Evolutionary conservation across 2,329 filamentous ascomycete genomes (phyloP).

Genomic region (Periconia digitata): DNA sequence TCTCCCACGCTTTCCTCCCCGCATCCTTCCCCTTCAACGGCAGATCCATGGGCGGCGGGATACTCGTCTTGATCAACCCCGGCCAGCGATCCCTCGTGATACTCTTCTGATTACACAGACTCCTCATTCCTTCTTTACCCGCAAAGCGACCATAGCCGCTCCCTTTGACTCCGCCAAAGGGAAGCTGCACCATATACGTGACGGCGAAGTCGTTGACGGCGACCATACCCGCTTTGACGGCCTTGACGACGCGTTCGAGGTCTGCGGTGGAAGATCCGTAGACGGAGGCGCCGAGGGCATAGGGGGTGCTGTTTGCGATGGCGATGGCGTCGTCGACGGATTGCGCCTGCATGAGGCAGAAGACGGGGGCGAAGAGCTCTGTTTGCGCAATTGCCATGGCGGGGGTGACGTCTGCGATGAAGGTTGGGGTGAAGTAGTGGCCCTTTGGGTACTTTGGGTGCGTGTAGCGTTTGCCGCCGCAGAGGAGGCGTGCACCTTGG

Average conservation of each 20-base stretch:
- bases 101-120: constrained; percentile 84
- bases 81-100: constrained; percentile 76
- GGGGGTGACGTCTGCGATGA: constrained; percentile 85
- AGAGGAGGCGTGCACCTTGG: constrained; percentile 77
- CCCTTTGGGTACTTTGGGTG: constrained; percentile 76
- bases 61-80: constrained; percentile 64
- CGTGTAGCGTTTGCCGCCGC: constrained; percentile 70
- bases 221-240: constrained; percentile 84
- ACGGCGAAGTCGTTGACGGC: constrained; percentile 93
- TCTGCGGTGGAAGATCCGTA: constrained; percentile 68
- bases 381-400: constrained; percentile 85
- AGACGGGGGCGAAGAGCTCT: constrained; percentile 91
- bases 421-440: constrained; percentile 90
- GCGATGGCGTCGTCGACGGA: constrained; percentile 68
- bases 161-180: constrained; percentile 88
- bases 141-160: constrained; percentile 92
- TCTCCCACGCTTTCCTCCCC: constrained; percentile 43
- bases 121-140: constrained; percentile 81
- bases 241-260: constrained; percentile 65
- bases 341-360: constrained; percentile 76
- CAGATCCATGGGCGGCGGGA: constrained; percentile 79
- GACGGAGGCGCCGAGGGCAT: constrained; percentile 85
- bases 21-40: constrained; percentile 59
- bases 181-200: constrained; percentile 90
- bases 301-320: constrained; percentile 81